Evolutionary conservation across 805 yeast species (phyloP).

Genomic region (Saturnispora diversa): DNA sequence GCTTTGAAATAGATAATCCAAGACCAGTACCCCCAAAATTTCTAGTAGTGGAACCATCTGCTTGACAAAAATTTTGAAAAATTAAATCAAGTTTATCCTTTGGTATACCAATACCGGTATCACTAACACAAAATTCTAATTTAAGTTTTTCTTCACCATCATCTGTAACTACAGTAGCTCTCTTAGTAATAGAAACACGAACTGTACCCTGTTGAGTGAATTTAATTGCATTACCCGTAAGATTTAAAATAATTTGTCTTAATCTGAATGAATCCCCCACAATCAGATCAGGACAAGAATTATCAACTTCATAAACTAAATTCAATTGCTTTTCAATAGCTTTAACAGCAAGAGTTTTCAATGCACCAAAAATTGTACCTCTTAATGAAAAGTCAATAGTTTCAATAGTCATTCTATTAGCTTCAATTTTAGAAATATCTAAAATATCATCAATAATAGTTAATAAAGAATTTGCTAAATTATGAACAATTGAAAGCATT

Average conservation of each 20-base stretch:
- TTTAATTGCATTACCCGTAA: slow-evolving; percentile 86
- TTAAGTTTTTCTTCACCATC: slow-evolving; percentile 36
- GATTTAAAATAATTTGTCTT: slow-evolving; percentile 76
- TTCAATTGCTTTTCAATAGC: slow-evolving; percentile 82
- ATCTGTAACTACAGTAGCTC: slow-evolving; percentile 27
- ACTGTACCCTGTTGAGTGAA: slow-evolving; percentile 81
- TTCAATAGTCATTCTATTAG: slow-evolving; percentile 88
- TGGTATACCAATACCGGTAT: slow-evolving; percentile 86
- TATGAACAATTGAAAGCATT: slow-evolving; percentile 84
- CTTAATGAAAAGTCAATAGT: slow-evolving; percentile 79
- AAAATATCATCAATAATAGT: slow-evolving; percentile 85
- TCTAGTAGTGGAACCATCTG: slow-evolving; percentile 89
- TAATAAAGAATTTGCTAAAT: slow-evolving; percentile 73
- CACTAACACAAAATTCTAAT: slow-evolving; percentile 79
- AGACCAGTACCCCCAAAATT: slow-evolving; percentile 92
- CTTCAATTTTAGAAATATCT: slow-evolving; percentile 90
- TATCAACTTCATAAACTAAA: slow-evolving; percentile 72
- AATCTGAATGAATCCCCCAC: slow-evolving; percentile 86
- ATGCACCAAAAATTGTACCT: slow-evolving; percentile 84
- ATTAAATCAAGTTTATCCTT: slow-evolving; percentile 77
- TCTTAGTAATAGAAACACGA: slow-evolving; percentile 51
- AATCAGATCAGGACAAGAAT: slow-evolving; percentile 78
- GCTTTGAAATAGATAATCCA: slow-evolving; percentile 81
- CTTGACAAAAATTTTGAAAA: slow-evolving; percentile 86
- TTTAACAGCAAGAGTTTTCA: slow-evolving; percentile 82